A percentile compares a stretch with the other conserved stretches of the same genome.
These are phyloP conservation scores for Drosera capensis DNA, from an alignment of 148 eudicot species.

Conservation along the genomic window DNA sequence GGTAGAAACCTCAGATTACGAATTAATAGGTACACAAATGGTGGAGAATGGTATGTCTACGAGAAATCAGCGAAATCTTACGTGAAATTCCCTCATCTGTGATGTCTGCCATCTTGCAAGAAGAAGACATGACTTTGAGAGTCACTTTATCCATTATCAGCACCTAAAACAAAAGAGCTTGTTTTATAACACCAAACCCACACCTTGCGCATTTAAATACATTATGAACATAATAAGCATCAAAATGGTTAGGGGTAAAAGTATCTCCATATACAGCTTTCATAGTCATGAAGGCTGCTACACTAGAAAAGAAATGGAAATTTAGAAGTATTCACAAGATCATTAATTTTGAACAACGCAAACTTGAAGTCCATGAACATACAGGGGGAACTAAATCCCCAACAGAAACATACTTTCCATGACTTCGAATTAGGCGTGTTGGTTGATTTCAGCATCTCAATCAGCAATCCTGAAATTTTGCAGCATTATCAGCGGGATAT, in stretches of 20 bases:
- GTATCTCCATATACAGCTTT: neutral
- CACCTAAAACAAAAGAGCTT: slow-evolving; percentile 43
- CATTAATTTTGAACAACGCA: neutral
- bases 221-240: neutral
- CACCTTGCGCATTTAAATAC: neutral
- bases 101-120: slow-evolving; percentile 99
- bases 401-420: slow-evolving; percentile 62
- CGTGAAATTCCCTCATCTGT: slow-evolving; percentile 93
- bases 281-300: neutral
- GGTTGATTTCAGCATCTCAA: slow-evolving; percentile 75
- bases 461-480: slow-evolving; percentile 49
- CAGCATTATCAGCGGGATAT: slow-evolving; percentile 1
- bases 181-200: neutral
- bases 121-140: slow-evolving; percentile 82
- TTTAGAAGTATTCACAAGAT: too few relatives aligned
- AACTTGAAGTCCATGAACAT: neutral
- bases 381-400: neutral
- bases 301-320: too few relatives aligned
- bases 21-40: neutral
- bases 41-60: neutral
- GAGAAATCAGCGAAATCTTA: slow-evolving; percentile 20
- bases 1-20: neutral
- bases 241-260: neutral
- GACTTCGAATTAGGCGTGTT: slow-evolving; percentile 38
- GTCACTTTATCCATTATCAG: slow-evolving; percentile 98